A percentile compares a stretch with the other conserved stretches of the same genome.
These are phyloP conservation scores for Pholiota molesta DNA, from an alignment of 768 basidiomycete genomes.

Conservation along the genomic window DNA sequence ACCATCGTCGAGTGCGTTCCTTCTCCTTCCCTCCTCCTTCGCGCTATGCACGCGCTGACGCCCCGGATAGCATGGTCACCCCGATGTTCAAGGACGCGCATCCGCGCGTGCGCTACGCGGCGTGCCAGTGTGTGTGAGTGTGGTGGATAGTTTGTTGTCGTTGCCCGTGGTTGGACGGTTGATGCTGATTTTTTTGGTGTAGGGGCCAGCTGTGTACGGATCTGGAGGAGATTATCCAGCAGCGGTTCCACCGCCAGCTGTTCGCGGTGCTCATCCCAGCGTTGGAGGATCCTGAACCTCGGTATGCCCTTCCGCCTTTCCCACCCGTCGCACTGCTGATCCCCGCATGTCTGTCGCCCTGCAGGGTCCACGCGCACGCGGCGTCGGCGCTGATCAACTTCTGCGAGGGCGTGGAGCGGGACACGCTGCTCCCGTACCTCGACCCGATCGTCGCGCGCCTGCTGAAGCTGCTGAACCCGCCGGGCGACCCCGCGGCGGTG, in stretches of 20 bases:
- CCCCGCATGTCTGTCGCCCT: neutral
- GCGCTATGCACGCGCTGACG: neutral
- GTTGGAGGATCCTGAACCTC: slow-evolving; percentile 73
- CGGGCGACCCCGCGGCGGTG: slow-evolving; percentile 43
- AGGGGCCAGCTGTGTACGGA: slow-evolving; percentile 92
- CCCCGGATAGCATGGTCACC: slow-evolving; percentile 57
- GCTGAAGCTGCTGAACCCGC: slow-evolving; percentile 64
- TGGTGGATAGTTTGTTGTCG: neutral
- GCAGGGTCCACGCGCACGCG: slow-evolving; percentile 84
- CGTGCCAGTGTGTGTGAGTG: slow-evolving; percentile 86
- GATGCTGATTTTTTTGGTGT: slow-evolving; percentile 4
- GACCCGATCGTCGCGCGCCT: slow-evolving; percentile 79
- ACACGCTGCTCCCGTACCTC: slow-evolving; percentile 75
- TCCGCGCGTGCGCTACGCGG: slow-evolving; percentile 75
- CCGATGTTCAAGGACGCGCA: slow-evolving; percentile 81
- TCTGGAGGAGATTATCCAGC: slow-evolving; percentile 84
- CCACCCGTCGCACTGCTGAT: neutral
- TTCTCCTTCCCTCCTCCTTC: neutral
- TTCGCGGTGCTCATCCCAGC: slow-evolving; percentile 74
- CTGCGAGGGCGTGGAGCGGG: slow-evolving; percentile 81
- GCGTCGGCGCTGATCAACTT: slow-evolving; percentile 90
- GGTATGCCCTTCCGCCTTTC: slow-evolving; percentile 42
- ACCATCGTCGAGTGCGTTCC: slow-evolving; percentile 76
- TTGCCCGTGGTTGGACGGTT: neutral
- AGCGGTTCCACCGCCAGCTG: slow-evolving; percentile 65